phyloP scores from a whole-genome alignment of 345 rosid species.

The Dovyalis caffra region DNA sequence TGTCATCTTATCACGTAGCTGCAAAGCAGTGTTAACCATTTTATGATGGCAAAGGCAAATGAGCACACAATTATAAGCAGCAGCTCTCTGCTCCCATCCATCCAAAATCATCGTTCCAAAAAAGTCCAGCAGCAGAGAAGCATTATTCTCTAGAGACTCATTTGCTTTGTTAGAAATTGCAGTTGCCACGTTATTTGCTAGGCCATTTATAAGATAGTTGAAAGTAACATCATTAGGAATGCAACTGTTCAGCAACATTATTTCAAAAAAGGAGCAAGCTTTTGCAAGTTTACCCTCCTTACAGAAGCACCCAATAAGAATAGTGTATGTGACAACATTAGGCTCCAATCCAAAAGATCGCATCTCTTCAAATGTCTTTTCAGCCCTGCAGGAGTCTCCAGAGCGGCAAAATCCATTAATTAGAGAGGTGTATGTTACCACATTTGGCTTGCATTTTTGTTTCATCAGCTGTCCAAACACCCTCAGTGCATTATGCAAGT shows the following conservation, averaged over 20 bases:
- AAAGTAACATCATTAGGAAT: conserved; percentile 69
- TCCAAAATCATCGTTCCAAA: conserved; percentile 57
- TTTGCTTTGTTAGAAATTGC: conserved; percentile 13
- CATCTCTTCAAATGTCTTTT: conserved; percentile 60
- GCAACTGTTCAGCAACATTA: conserved; percentile 63
- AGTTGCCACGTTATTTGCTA: conserved; percentile 36
- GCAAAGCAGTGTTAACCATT: conserved; percentile 64
- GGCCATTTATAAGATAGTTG: conserved; percentile 68
- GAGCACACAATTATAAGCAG: conserved; percentile 61
- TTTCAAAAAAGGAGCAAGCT: conserved; percentile 67
- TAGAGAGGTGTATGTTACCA: conserved; percentile 71
- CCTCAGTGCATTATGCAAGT: conserved; percentile 52
- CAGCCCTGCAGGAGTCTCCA: conserved; percentile 57
- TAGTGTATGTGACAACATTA: conserved; percentile 77
- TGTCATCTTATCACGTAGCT: conserved; percentile 48
- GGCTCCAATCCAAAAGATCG: conserved; percentile 55
- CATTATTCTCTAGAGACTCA: conserved; percentile 30
- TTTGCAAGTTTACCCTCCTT: conserved; percentile 58
- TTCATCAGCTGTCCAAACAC: conserved; percentile 60
- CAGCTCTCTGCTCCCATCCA: conserved; percentile 52
- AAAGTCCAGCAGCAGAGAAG: conserved; percentile 44
- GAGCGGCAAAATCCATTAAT: conserved; percentile 65
- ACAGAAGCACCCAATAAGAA: conserved; percentile 59
- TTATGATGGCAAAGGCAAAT: conserved; percentile 60
- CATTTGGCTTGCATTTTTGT: conserved; percentile 66